Evolutionary conservation across 768 basidiomycete genomes (phyloP), one percentile per base, ranked within the genome.

Genomic region (Pleurotus eryngii): DNA sequence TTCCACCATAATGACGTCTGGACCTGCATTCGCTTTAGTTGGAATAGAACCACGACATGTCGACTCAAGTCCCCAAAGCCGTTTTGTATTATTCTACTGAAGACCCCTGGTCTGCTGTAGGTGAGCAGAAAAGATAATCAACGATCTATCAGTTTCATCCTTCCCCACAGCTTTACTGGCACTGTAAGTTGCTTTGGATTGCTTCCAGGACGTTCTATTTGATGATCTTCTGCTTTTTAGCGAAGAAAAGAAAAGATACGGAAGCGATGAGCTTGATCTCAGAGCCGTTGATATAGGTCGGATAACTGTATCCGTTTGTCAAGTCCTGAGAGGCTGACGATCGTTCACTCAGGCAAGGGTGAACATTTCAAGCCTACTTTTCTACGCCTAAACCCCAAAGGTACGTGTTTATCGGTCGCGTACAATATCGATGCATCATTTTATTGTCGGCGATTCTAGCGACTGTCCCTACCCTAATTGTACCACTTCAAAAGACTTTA

Each of bases 221-320:
- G 20, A 61, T 61, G 47, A 42, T 61, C 17, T 61, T 56, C 20
- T 22, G 18, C 30, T 40, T 53, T 40, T 54, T 4, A 82, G 81
- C 57, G 75, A 77, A 60, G 93, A 95, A 72, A 95, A 95, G 67
- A 93, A 95, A 67, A 93, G 93, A 1, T 95, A 95, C 64, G 85
- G 83, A 3, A 65, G 76, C 26, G 89, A 92, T 66, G 93, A 95
- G 63, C 66, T 92, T 35, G 83, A 87, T 63, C 72, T 84, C 61
- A 87, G 80, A 68, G 67, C 81, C 24, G 89, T 93, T 8, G 84
- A 91, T 70, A 72, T 87, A 45, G 64, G 86, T 86, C 45, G 49
- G 46, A 49, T 26, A 37, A 35, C 14, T 11, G 43, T 42, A 12
- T 24, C 3, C 30, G 11, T 35, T 4, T 3, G 11, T 11, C 11